A percentile compares a stretch with the other conserved stretches of the same genome.
phyloP scores from a whole-genome alignment of 768 basidiomycete species.

The Candolleomyces efflorescens region DNA sequence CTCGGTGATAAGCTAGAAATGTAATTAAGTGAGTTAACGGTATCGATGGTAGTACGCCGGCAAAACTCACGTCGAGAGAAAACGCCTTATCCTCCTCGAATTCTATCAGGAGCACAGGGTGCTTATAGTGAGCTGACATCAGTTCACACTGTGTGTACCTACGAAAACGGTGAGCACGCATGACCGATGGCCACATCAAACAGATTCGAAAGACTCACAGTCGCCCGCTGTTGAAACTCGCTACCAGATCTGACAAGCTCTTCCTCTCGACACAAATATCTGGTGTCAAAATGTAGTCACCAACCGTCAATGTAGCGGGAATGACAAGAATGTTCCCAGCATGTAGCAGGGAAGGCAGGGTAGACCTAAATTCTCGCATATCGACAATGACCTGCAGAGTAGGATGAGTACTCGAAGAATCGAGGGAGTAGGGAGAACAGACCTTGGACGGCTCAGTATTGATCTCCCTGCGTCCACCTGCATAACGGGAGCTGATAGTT shows the following conservation, averaged over 20 bases:
- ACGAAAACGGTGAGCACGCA: neutral
- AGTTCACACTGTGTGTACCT: conserved; percentile 97
- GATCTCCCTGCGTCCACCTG: conserved; percentile 75
- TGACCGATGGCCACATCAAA: neutral
- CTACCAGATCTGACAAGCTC: conserved; percentile 87
- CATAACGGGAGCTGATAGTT: conserved; percentile 80
- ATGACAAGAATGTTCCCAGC: conserved; percentile 74
- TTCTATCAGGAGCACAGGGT: conserved; percentile 89
- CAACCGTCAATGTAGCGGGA: conserved; percentile 91
- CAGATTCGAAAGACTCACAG: conserved; percentile 53
- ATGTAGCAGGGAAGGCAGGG: conserved; percentile 86
- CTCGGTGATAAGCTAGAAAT: conserved; percentile 53
- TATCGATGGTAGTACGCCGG: neutral
- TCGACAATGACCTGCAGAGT: conserved; percentile 82
- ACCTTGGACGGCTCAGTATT: conserved; percentile 65
- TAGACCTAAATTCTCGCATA: conserved; percentile 94
- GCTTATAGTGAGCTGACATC: conserved; percentile 96
- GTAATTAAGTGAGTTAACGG: neutral
- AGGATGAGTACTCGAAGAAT: neutral
- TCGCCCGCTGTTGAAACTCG: conserved; percentile 90
- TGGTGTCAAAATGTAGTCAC: conserved; percentile 93
- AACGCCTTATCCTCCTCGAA: conserved; percentile 98
- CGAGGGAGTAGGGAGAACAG: conserved; percentile 5
- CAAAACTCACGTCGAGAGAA: conserved; percentile 66
- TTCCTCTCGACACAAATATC: conserved; percentile 97